Conservation (phyloP, 2,329 filamentous ascomycete genomes). For the Aspergillus nomiae region DNA sequence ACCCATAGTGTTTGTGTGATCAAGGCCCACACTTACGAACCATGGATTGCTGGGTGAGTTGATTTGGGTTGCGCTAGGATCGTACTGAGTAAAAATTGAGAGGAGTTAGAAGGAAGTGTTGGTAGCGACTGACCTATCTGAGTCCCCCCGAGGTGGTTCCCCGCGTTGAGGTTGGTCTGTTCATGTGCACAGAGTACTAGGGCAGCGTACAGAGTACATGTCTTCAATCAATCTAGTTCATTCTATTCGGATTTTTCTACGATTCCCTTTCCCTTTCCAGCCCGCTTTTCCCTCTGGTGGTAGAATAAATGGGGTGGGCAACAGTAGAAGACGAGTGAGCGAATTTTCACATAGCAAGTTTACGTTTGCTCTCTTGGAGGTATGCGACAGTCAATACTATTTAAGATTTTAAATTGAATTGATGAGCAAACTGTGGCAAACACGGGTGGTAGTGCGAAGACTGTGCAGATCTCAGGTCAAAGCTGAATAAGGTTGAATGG, state of each 20-base stretch:
- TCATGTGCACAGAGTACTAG: background rate
- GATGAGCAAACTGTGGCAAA: background rate
- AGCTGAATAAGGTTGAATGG: background rate
- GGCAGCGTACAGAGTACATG: background rate
- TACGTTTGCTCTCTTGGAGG: background rate
- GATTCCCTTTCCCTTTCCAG: background rate
- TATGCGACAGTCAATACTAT: too few relatives aligned
- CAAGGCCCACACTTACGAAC: background rate
- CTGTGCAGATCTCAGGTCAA: background rate
- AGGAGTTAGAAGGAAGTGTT: background rate
- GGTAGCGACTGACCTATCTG: background rate
- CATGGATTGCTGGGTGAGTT: background rate
- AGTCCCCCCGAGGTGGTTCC: background rate
- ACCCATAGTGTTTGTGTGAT: background rate
- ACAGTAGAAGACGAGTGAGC: background rate
- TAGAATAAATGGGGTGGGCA: background rate
- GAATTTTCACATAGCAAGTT: background rate
- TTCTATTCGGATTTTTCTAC: background rate
- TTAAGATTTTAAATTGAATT: background rate
- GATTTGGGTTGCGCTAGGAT: slow-evolving; percentile 2
- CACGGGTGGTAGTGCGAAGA: background rate
- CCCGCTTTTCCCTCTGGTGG: background rate
- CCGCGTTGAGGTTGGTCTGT: background rate
- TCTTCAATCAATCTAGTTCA: background rate
- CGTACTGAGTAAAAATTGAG: background rate